These are phyloP conservation scores for Debaryomyces fabryi DNA, from an alignment of 1,139 yeast genomes.

Conservation along the genomic window DNA sequence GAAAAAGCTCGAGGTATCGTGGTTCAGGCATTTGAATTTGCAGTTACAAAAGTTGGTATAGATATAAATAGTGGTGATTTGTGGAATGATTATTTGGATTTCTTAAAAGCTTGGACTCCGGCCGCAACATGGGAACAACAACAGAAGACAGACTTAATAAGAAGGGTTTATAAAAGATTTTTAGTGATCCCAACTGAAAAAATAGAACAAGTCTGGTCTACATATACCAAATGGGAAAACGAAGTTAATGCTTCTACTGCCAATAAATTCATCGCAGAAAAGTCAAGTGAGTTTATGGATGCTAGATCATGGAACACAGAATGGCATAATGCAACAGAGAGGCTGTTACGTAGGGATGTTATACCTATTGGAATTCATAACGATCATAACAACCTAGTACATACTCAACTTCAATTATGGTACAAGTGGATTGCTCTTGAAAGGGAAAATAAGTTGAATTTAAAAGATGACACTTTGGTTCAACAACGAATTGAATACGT, in stretches of 20 bases:
- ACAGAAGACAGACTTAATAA: constrained; percentile 73
- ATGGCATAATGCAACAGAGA: constrained; percentile 59
- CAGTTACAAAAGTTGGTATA: constrained; percentile 73
- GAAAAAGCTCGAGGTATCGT: constrained; percentile 79
- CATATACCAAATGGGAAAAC: constrained; percentile 82
- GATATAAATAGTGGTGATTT: constrained; percentile 73
- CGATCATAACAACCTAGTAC: constrained; percentile 27
- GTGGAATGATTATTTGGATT: constrained; percentile 85
- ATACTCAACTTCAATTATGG: constrained; percentile 60
- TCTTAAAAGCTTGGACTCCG: constrained; percentile 78
- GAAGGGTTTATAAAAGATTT: constrained; percentile 74
- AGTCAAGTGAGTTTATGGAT: constrained; percentile 85
- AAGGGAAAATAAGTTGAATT: constrained; percentile 64
- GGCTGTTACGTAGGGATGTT: constrained; percentile 40
- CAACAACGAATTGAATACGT: constrained; percentile 71
- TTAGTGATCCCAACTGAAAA: constrained; percentile 72
- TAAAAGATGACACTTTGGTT: constrained; percentile 50
- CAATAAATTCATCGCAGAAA: constrained; percentile 81
- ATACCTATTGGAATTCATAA: constrained; percentile 33
- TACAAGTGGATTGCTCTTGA: constrained; percentile 81
- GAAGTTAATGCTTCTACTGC: constrained; percentile 76
- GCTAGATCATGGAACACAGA: constrained; percentile 82
- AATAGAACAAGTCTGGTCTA: constrained; percentile 79
- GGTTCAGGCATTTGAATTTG: constrained; percentile 83
- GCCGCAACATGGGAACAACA: constrained; percentile 85